phyloP scores from a whole-genome alignment of 129 eudicot genomes.

The Calendula officinalis region DNA sequence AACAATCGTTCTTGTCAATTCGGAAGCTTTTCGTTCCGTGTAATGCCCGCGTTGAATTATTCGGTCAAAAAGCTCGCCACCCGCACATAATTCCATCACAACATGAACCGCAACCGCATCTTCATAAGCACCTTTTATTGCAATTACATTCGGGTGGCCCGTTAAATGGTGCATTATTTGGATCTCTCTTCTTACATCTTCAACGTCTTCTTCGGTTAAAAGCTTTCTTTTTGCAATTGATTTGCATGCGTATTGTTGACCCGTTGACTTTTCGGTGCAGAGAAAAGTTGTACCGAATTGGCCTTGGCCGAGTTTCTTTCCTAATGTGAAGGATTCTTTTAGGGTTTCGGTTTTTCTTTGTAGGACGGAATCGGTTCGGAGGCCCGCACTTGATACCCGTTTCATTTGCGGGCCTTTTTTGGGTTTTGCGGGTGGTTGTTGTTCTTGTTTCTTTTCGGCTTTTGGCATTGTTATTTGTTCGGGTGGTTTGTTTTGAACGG shows the following conservation, averaged over 20 bases:
- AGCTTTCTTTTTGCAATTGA: slow-evolving; percentile 92
- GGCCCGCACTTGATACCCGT: slow-evolving; percentile 82
- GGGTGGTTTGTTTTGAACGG: slow-evolving; percentile 75
- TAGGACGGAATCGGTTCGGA: slow-evolving; percentile 67
- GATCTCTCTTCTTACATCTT: slow-evolving; percentile 94
- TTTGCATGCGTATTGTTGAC: slow-evolving; percentile 77
- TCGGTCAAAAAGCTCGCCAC: slow-evolving; percentile 97
- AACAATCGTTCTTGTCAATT: slow-evolving; percentile 82
- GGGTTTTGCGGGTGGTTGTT: slow-evolving; percentile 37
- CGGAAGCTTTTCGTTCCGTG: slow-evolving; percentile 87
- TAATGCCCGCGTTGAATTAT: slow-evolving; percentile 86
- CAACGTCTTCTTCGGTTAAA: slow-evolving; percentile 84
- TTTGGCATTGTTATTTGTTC: slow-evolving; percentile 64
- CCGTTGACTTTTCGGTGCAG: slow-evolving; percentile 69
- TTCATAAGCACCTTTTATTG: slow-evolving; percentile 93
- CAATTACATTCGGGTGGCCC: slow-evolving; percentile 83
- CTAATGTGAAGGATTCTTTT: slow-evolving; percentile 73
- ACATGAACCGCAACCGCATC: slow-evolving; percentile 92
- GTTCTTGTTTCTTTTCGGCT: slow-evolving; percentile 44
- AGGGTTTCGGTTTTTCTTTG: slow-evolving; percentile 70
- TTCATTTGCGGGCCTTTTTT: slow-evolving; percentile 61
- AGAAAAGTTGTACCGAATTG: slow-evolving; percentile 83
- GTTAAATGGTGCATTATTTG: slow-evolving; percentile 96
- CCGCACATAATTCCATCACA: slow-evolving; percentile 90
- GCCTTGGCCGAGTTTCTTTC: slow-evolving; percentile 93